Evolutionary conservation across 768 basidiomycete species (phyloP), one percentile per base, ranked within the genome.

Genomic region (Hypholoma sublateritium): DNA sequence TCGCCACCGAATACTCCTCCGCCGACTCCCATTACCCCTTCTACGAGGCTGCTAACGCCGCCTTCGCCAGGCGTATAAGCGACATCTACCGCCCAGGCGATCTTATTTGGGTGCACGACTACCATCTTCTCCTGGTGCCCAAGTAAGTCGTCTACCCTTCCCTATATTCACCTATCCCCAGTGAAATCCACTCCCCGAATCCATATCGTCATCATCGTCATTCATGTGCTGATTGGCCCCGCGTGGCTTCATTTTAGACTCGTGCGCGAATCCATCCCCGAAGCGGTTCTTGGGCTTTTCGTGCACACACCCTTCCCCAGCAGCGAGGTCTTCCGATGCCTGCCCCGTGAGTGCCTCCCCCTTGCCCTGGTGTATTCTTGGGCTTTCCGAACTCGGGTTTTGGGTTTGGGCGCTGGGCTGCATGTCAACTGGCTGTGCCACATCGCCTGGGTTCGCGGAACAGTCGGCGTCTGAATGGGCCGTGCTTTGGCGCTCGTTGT

Each of bases 231-330:
- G 47, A 56, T 49, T 56, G 57, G 47, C 36, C 35, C 41, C 50
- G 36, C 22, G 41, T 53, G 53, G 21, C 16, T 41, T 1, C 21
- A 19, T 54, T 50, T 34, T 37, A 77, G 88, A 65, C 80, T 96
- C 64, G 75, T 98, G 55, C 85, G 96, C 53, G 84, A 84, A 67
- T 73, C 82, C 14, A 75, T 93, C 28, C 78, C 85, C 51, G 79
- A 87, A 37, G 86, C 83, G 47, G 83, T 87, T 58, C 77, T 96
- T 41, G 96, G 95, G 3, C 83, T 99, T 59, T 99, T 98, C 73
- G 89, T 98, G 44, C 96, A 99, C 74, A 98, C 96, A 1, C 95
- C 96, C 12, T 98, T 98, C 87, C 96, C 96, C 4, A 92, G 88
- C 69, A 92, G 89, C 59, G 96, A 99, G 68, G 89, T 98, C 61